Conservation (phyloP, 2,329 filamentous ascomycete species). For the Colletotrichum karsti region DNA sequence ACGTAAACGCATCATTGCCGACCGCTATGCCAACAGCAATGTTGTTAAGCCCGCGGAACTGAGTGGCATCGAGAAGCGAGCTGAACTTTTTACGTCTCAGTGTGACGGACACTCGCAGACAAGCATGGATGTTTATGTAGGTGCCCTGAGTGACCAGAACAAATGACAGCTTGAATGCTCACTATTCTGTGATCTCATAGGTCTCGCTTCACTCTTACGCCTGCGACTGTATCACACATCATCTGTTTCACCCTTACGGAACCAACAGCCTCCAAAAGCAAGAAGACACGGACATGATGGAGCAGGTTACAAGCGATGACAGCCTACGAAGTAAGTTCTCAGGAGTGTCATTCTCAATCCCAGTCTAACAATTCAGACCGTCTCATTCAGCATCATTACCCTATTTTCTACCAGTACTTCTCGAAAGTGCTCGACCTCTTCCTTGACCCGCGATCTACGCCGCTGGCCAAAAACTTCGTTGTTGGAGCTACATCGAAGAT, state of each 20-base stretch:
- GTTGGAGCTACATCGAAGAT: slow-evolving; percentile 56
- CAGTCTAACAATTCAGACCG: slow-evolving; percentile 53
- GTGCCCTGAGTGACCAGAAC: slow-evolving; percentile 16
- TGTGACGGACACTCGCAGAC: slow-evolving; percentile 53
- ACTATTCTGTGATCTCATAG: neutral
- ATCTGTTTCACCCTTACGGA: slow-evolving; percentile 73
- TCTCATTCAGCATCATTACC: slow-evolving; percentile 65
- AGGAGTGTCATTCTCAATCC: neutral
- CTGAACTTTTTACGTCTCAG: slow-evolving; percentile 62
- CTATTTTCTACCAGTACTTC: slow-evolving; percentile 56
- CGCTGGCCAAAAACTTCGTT: slow-evolving; percentile 67
- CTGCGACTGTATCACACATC: slow-evolving; percentile 74
- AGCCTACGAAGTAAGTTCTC: slow-evolving; percentile 67
- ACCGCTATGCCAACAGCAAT: slow-evolving; percentile 75
- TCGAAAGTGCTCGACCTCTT: slow-evolving; percentile 56
- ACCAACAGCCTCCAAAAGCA: slow-evolving; percentile 64
- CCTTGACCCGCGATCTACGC: slow-evolving; percentile 64
- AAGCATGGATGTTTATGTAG: slow-evolving; percentile 69
- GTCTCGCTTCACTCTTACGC: slow-evolving; percentile 69
- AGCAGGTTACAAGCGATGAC: slow-evolving; percentile 72
- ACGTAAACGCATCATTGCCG: slow-evolving; percentile 69
- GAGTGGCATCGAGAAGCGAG: slow-evolving; percentile 64
- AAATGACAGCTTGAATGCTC: no score
- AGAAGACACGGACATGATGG: slow-evolving; percentile 72
- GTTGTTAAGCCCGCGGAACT: slow-evolving; percentile 64